Conservation (phyloP, 306 rosid genomes). For the Purshia tridentata region DNA sequence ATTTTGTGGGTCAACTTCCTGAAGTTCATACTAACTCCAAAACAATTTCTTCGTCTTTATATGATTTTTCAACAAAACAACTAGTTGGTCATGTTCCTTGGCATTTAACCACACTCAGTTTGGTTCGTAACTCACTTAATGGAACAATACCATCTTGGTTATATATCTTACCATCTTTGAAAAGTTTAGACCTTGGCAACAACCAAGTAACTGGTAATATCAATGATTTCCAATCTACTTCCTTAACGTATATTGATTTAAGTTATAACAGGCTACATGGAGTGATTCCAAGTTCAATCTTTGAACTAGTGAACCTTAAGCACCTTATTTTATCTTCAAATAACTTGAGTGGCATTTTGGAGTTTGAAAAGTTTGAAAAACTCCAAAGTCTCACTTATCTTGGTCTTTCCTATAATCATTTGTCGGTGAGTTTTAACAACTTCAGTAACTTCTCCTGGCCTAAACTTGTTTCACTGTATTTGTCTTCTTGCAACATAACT, state of each 20-base stretch:
- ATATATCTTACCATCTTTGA: conserved; percentile 5
- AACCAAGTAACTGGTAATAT: conserved; percentile 9
- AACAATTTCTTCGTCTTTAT: background rate
- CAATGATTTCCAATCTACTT: background rate
- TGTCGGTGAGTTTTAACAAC: background rate
- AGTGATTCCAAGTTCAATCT: background rate
- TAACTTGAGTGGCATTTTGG: conserved; percentile 6
- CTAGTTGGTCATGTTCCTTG: background rate
- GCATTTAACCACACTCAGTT: background rate
- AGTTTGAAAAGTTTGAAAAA: background rate
- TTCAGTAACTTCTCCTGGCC: background rate
- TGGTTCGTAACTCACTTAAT: background rate
- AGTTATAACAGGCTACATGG: background rate
- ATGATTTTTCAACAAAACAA: background rate
- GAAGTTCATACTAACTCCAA: background rate
- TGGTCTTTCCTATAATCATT: background rate
- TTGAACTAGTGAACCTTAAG: background rate
- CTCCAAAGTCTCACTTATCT: background rate
- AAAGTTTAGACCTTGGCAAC: background rate
- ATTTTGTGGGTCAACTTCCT: conserved; percentile 14
- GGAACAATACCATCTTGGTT: conserved; percentile 25
- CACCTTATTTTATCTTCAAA: background rate
- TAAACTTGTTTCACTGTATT: background rate
- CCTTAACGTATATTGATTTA: background rate
- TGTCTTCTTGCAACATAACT: conserved; percentile 8